Conservation (phyloP, 129 eudicot genomes). For the Pseudognaphalium luteoalbum region DNA sequence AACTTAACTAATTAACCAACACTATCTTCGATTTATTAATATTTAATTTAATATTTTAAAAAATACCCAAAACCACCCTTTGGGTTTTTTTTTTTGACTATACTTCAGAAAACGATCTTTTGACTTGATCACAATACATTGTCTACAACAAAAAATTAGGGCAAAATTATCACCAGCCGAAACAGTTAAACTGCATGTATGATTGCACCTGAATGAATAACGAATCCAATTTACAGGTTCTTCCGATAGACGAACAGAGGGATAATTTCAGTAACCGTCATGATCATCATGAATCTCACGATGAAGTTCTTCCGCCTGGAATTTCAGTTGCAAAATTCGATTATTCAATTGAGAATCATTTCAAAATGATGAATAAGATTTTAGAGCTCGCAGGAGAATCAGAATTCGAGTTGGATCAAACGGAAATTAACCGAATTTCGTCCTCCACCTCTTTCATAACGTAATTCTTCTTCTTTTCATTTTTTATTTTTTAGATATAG, state of each 20-base stretch:
- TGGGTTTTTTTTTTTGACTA: too few species aligned
- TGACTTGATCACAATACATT: too few species aligned
- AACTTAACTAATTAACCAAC: too few species aligned
- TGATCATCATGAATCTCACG: not conserved
- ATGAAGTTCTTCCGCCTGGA: conserved; percentile 1
- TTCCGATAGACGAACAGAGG: not conserved
- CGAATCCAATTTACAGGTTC: not conserved
- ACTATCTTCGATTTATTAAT: too few species aligned
- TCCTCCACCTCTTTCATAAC: conserved; percentile 65
- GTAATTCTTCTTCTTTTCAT: conserved; percentile 32
- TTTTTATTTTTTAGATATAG: not conserved
- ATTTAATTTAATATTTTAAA: too few species aligned
- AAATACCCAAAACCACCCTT: too few species aligned
- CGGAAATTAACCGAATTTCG: conserved; percentile 53
- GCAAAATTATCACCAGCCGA: not conserved
- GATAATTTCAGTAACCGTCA: not conserved
- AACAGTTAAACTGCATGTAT: not conserved
- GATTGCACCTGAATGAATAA: not conserved
- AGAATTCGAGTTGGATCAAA: conserved; percentile 33
- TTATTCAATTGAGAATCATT: conserved; percentile 64
- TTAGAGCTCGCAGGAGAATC: conserved; percentile 48
- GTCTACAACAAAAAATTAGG: not conserved
- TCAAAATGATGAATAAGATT: conserved; percentile 50
- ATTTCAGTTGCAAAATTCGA: conserved; percentile 51
- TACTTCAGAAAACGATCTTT: too few species aligned